A percentile compares a stretch with the other conserved stretches of the same genome.
These are phyloP conservation scores for Didymosphaeria variabile DNA, from an alignment of 2,329 filamentous ascomycete species.

Conservation along the genomic window DNA sequence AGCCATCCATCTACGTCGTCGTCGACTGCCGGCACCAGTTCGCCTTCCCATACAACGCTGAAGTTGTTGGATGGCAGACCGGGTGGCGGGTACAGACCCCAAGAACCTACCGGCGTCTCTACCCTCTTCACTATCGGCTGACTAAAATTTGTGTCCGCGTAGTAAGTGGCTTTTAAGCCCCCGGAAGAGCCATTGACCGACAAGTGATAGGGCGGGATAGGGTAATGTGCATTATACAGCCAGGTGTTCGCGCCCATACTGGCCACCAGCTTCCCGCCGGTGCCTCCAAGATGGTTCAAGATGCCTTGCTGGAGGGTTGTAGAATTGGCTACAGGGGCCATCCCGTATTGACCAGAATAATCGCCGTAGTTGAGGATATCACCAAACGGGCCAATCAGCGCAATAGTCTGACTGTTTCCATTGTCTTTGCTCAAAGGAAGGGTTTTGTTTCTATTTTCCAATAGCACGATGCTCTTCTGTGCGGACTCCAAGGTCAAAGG, in stretches of 20 bases:
- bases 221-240: constrained; percentile 57
- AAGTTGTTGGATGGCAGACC: constrained; percentile 57
- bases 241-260: constrained; percentile 57
- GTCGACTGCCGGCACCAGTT: constrained; percentile 50
- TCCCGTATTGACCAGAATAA: constrained; percentile 55
- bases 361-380: constrained; percentile 57
- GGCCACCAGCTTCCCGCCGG: constrained; percentile 46
- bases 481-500: constrained; percentile 54
- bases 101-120: constrained; percentile 54
- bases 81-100: constrained; percentile 56
- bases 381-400: constrained; percentile 54
- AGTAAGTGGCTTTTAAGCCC: constrained; percentile 55
- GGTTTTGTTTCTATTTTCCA: constrained; percentile 54
- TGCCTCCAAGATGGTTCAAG: constrained; percentile 37
- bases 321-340: constrained; percentile 51
- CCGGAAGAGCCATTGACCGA: constrained; percentile 49
- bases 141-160: constrained; percentile 51
- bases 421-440: constrained; percentile 46
- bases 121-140: constrained; percentile 37
- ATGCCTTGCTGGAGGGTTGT: constrained; percentile 54
- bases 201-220: constrained; percentile 55
- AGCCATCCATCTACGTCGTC: constrained; percentile 54
- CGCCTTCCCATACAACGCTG: constrained; percentile 56
- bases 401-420: constrained; percentile 47
- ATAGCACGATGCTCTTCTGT: constrained; percentile 54